These are phyloP conservation scores for Zymoseptoria pseudotritici DNA, from an alignment of 2,329 filamentous ascomycete species.

Conservation along the genomic window DNA sequence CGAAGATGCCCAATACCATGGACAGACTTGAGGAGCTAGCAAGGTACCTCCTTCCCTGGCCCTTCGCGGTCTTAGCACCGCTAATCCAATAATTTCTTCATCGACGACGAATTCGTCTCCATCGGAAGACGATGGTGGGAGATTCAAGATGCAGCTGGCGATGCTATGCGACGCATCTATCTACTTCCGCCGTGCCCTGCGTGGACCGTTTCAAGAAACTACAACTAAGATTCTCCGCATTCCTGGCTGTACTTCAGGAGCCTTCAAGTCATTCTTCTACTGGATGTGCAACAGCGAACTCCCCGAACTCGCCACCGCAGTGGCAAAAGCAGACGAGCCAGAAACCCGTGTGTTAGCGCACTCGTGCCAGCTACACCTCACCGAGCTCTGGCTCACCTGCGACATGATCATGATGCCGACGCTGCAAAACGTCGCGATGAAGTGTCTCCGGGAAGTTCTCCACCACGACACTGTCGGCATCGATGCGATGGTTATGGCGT, in stretches of 20 bases:
- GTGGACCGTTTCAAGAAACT: conserved; percentile 2
- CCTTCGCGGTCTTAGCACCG: no score
- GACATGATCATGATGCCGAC: conserved; percentile 3
- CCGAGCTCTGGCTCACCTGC: conserved; percentile 1
- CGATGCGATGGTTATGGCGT: no score
- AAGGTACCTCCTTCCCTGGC: no score
- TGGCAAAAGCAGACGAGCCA: no score
- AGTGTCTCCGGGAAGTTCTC: no score
- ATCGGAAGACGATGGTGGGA: background rate
- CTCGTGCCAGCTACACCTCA: background rate
- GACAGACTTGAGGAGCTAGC: no score
- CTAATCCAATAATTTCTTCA: background rate
- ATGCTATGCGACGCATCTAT: conserved; percentile 1
- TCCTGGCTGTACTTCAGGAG: background rate
- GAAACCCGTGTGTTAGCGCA: background rate
- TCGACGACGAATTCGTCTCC: background rate
- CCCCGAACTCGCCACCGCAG: background rate
- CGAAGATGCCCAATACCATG: background rate
- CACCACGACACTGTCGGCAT: no score
- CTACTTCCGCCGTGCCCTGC: conserved; percentile 4
- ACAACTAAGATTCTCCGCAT: background rate
- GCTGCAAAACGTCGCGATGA: conserved; percentile 1
- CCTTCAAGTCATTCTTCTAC: conserved; percentile 1
- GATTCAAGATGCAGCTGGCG: conserved; percentile 1
- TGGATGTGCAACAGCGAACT: conserved; percentile 1